Conservation (phyloP, 1,284 basidiomycete species). For the Testicularia cyperi region DNA sequence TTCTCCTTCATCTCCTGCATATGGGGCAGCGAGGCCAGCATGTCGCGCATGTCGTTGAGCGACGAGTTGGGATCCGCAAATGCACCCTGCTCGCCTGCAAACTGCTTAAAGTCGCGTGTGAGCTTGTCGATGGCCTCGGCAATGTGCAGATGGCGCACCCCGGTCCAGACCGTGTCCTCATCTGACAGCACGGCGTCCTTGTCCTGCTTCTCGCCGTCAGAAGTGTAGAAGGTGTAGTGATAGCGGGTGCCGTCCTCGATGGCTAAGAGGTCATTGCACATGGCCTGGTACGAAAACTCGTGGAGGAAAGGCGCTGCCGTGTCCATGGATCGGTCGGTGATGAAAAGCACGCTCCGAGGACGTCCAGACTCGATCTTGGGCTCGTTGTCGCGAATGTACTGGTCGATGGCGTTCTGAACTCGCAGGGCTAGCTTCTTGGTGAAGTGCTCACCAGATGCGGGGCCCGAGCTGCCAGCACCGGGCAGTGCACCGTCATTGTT, state of each 20-base stretch:
- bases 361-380: slow-evolving; percentile 70
- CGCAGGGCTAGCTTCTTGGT: slow-evolving; percentile 54
- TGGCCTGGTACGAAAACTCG: slow-evolving; percentile 98
- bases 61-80: slow-evolving; percentile 72
- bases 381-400: slow-evolving; percentile 44
- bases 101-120: slow-evolving; percentile 90
- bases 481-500: slow-evolving; percentile 10
- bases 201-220: slow-evolving; percentile 75
- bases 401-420: slow-evolving; percentile 43
- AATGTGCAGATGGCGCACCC: slow-evolving; percentile 95
- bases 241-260: slow-evolving; percentile 80
- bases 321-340: slow-evolving; percentile 96
- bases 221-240: slow-evolving; percentile 66
- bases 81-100: slow-evolving; percentile 87
- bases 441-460: slow-evolving; percentile 37
- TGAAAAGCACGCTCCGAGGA: slow-evolving; percentile 79
- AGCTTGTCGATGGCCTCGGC: slow-evolving; percentile 95
- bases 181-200: slow-evolving; percentile 82
- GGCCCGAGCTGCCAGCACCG: slow-evolving; percentile 7
- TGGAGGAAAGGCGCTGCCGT: slow-evolving; percentile 85
- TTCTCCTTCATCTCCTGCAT: slow-evolving; percentile 94
- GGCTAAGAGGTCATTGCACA: slow-evolving; percentile 89
- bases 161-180: slow-evolving; percentile 84
- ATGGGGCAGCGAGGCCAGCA: slow-evolving; percentile 92
- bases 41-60: slow-evolving; percentile 97